phyloP scores from a whole-genome alignment of 2,329 filamentous ascomycete species.

The Colletotrichum tropicale region DNA sequence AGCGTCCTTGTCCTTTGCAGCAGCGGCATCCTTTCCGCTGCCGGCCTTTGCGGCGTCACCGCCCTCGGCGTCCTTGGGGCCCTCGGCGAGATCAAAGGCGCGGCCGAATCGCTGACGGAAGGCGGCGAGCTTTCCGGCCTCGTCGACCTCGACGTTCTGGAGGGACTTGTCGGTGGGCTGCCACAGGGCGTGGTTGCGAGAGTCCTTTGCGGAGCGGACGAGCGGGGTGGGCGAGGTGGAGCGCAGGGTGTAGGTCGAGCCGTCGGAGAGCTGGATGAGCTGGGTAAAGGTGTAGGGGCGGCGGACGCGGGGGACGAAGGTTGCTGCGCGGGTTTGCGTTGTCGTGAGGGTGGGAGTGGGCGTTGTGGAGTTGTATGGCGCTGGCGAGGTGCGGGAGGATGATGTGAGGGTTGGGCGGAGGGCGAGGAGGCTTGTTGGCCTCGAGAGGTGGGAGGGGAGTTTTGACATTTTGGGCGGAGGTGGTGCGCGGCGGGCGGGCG shows the following conservation, averaged over 20 bases:
- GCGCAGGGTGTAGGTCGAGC: constrained; percentile 80
- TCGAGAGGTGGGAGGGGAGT: constrained; percentile 16
- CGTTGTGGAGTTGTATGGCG: constrained; percentile 26
- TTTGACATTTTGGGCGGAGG: constrained; percentile 10
- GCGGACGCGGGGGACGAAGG: constrained; percentile 84
- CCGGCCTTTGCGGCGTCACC: constrained; percentile 23
- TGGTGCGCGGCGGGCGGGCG: neutral
- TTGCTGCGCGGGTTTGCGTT: constrained; percentile 76
- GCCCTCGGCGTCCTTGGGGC: constrained; percentile 13
- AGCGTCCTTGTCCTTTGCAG: constrained; percentile 23
- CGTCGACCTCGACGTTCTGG: constrained; percentile 90
- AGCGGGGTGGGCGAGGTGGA: constrained; percentile 73
- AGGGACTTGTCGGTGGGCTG: constrained; percentile 84
- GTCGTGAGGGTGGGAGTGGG: neutral
- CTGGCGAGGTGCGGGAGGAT: constrained; percentile 28
- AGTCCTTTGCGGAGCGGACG: constrained; percentile 75
- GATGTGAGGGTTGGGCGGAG: neutral
- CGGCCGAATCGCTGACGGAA: constrained; percentile 87
- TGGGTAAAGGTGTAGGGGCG: constrained; percentile 98
- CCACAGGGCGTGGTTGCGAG: constrained; percentile 88
- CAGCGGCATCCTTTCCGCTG: constrained; percentile 21
- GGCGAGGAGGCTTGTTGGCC: neutral
- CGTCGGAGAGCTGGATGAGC: constrained; percentile 89
- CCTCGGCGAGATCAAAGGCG: constrained; percentile 72
- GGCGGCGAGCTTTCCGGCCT: constrained; percentile 85